A percentile compares a stretch with the other conserved stretches of the same genome.
Conservation (phyloP, 73 alveolate genomes). For the Uronychia binucleata region DNA sequence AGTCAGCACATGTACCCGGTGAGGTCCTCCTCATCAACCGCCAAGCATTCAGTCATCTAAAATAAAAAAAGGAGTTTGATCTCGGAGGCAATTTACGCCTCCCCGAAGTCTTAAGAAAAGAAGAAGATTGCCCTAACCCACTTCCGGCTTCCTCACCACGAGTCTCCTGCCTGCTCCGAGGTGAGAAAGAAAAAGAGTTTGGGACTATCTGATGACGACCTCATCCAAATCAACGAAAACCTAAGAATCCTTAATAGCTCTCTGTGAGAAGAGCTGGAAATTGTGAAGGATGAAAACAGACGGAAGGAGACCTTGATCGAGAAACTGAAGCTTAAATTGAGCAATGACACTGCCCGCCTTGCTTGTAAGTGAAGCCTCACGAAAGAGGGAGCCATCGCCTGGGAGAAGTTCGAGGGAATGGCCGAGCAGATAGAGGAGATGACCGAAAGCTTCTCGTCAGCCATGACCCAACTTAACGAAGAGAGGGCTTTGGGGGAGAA, state of each 20-base stretch:
- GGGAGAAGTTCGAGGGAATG: no score
- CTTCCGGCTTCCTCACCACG: not conserved
- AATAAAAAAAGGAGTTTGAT: not conserved
- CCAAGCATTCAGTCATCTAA: not conserved
- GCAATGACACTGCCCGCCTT: no score
- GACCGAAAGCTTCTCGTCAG: not conserved
- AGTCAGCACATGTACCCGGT: no score
- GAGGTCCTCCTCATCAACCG: not conserved
- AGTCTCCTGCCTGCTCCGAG: not conserved
- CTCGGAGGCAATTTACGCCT: not conserved
- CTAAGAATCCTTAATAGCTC: not conserved
- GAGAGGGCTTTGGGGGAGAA: not conserved
- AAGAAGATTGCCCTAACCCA: not conserved
- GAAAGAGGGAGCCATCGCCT: no score
- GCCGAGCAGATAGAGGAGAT: not conserved
- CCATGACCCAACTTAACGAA: not conserved
- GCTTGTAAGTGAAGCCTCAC: no score
- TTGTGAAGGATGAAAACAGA: not conserved
- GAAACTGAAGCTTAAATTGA: no score
- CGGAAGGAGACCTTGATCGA: not conserved
- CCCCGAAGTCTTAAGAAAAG: not conserved
- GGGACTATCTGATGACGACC: not conserved
- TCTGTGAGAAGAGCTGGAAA: not conserved
- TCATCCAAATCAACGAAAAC: not conserved
- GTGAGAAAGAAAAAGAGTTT: not conserved